Base-by-base conservation (phyloP, 2,329 filamentous ascomycete species). In the Colletotrichum limetticola region DNA sequence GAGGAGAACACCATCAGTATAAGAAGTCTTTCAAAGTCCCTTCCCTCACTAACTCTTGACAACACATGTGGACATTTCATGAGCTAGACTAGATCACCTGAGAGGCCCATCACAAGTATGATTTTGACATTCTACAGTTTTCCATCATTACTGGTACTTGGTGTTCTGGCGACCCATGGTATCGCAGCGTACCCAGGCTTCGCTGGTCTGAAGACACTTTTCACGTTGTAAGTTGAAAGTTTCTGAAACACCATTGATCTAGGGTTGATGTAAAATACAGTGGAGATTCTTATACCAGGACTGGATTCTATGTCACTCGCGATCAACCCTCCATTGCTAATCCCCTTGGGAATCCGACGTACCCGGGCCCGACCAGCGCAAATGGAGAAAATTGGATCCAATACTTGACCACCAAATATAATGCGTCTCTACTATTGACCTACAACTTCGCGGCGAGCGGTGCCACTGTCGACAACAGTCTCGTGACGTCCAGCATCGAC, bases 381-480 rank as follows among this genome's bases (percentile, higher is more conserved):
- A 87, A 86, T 3, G 87, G 87, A 0, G 85, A 87, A 0, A 88
- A 89, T 71, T 90, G 87, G 87, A 83, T 88, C 5, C 86, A 90
- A 76, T 86, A 83, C 71, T 79, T 90, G 32, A 90, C 88, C 7
- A 78, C 16, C 2, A 24, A 0, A 6, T 16, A 56, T 26, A 12
- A 9, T 6, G 30, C 22, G 2, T 71, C 68, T 1, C 42, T 66
- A 2, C 55, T 55, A 4, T 42, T 71, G 3, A 71, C 62, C 1
- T 28, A 71, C 22, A 55, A 55, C 32, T 56, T 60, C 5, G 63
- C 58, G 9, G 19, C 19, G 14, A 68, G 66, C 22, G 57, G 49
- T 3, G 64, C 65, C 4, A 64, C 58, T 1, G 37, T 56, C 2
- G 42, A 28, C 24, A 55, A 83, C 82, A 75, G 85, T 84, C 3